Evolutionary conservation across 2,329 filamentous ascomycete genomes (phyloP), one percentile per base, ranked within the genome.

Genomic region (Fonsecaea nubica): DNA sequence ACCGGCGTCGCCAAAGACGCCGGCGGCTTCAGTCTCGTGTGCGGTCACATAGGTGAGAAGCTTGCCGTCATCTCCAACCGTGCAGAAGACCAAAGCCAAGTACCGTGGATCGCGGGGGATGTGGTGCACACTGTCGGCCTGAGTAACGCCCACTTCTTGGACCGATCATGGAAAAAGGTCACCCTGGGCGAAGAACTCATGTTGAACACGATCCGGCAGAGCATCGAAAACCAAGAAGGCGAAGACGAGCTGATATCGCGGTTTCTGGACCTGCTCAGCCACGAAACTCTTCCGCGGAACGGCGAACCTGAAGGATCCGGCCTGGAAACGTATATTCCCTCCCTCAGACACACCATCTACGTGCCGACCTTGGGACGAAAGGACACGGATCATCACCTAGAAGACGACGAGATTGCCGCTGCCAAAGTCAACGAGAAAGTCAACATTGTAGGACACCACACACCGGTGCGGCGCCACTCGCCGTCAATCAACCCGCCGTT

Each of bases 1-100:
- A 82, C 83, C 42, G 81, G 84, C 2, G 81, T 81, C 4, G 82
- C 86, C 7, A 79, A 84, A 67, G 83, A 86, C 66, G 86, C 88
- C 0, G 87, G 87, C 1, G 87, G 87, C 0, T 89, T 89, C 74
- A 89, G 85, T 67, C 77, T 90, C 7, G 80, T 87, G 1, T 89
- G 87, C 74, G 87, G 87, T 0, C 77, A 81, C 60, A 74, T 87
- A 32, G 80, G 82, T 35, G 81, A 85, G 67, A 80, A 81, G 18
- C 75, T 90, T 36, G 84, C 84, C 0, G 82, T 89, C 48, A 80
- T 90, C n/a, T 89, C 86, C 15, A 90, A 90, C 72, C 84, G 87
- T 1, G 87, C 85, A 2, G 79, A 82, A 2, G 77, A 83, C 42
- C 78, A 82, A 12, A 77, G 83, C 1, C 81, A 81, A 13, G 79